These are phyloP conservation scores for Fagus crenata DNA, from an alignment of 306 rosid species.

Conservation along the genomic window DNA sequence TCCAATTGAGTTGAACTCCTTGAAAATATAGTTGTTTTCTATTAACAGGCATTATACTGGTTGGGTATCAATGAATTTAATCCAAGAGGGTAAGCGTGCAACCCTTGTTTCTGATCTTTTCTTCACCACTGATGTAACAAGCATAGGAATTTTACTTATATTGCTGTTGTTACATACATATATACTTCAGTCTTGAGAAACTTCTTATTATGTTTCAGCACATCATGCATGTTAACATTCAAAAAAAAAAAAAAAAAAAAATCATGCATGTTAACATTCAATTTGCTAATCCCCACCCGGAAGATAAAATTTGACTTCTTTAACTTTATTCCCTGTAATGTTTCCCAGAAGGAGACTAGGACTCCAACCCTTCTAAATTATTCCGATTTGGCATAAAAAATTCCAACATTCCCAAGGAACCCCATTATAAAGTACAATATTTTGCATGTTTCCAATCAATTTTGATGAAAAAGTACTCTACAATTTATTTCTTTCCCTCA, in stretches of 20 bases:
- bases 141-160: background rate
- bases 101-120: background rate
- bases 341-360: no score
- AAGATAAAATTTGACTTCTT: no score
- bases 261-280: no score
- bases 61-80: conserved; percentile 61
- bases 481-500: background rate
- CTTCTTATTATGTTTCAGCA: no score
- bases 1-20: conserved; percentile 17
- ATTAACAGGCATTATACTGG: conserved; percentile 57
- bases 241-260: no score
- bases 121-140: background rate
- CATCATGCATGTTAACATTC: no score
- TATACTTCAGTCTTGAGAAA: background rate
- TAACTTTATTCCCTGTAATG: no score
- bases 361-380: no score
- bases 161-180: background rate
- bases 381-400: background rate
- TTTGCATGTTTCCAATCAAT: background rate
- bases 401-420: background rate
- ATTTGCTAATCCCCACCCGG: no score
- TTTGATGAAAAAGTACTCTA: background rate
- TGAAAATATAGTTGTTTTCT: conserved; percentile 23
- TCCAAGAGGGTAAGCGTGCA: conserved; percentile 62
- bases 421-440: background rate